A percentile compares a stretch with the other conserved stretches of the same genome.
Conservation (phyloP, 2,329 filamentous ascomycete genomes). For the Bimuria novae-zelandiae region DNA sequence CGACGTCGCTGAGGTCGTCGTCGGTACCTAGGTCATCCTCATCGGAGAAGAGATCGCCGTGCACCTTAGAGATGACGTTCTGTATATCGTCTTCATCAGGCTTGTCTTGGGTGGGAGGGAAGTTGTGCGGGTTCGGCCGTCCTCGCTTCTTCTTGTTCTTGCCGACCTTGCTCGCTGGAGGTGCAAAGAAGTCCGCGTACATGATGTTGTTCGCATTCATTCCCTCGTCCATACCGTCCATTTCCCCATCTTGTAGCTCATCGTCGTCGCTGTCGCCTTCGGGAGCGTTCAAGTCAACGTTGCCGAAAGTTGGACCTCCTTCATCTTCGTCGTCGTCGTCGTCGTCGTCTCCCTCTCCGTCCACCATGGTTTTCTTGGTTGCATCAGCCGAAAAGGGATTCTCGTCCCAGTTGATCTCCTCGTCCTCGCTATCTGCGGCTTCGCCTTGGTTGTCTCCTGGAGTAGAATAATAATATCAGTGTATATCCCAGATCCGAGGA, state of each 20-base stretch:
- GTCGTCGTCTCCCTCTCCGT: conserved; percentile 49
- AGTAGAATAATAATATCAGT: neutral
- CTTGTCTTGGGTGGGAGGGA: conserved; percentile 39
- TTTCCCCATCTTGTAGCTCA: conserved; percentile 60
- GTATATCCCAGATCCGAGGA: neutral
- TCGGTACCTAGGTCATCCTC: conserved; percentile 64
- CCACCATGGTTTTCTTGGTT: conserved; percentile 35
- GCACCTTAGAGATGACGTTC: conserved; percentile 83
- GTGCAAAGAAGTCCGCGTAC: conserved; percentile 93
- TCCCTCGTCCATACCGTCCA: conserved; percentile 57
- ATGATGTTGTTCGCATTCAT: conserved; percentile 85
- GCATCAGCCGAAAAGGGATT: conserved; percentile 64
- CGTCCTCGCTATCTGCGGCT: conserved; percentile 73
- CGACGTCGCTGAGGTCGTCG: conserved; percentile 64
- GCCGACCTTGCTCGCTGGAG: conserved; percentile 73
- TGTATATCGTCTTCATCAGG: conserved; percentile 68
- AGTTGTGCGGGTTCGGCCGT: conserved; percentile 60
- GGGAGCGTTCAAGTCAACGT: conserved; percentile 73
- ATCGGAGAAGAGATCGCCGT: conserved; percentile 83
- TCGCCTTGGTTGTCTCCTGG: conserved; percentile 76
- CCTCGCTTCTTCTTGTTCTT: conserved; percentile 62
- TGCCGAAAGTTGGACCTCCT: conserved; percentile 80
- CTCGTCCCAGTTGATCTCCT: conserved; percentile 84
- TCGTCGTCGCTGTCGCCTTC: conserved; percentile 72
- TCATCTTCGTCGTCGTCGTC: conserved; percentile 69